Evolutionary conservation across 257 asterid genomes (phyloP).

Genomic region (Primulina tabacum): DNA sequence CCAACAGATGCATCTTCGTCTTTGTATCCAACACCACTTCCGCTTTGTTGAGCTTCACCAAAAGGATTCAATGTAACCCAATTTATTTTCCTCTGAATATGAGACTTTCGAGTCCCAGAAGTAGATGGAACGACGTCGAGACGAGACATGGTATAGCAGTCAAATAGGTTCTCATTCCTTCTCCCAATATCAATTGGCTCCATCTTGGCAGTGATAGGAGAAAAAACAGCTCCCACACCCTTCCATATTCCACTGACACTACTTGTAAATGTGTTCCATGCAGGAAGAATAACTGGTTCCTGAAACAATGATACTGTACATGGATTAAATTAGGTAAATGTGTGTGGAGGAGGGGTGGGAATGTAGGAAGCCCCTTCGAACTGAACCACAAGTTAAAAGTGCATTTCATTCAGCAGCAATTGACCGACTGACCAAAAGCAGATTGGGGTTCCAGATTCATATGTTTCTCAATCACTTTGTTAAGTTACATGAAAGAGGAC

Average conservation of each 20-base stretch:
- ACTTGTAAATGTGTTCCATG: conserved; percentile 88
- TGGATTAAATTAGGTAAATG: background rate
- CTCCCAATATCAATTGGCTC: conserved; percentile 87
- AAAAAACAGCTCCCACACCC: conserved; percentile 98
- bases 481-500: too few species aligned
- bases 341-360: background rate
- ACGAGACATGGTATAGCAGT: conserved; percentile 72
- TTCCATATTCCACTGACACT: conserved; percentile 98
- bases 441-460: too few species aligned
- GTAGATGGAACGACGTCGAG: conserved; percentile 52
- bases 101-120: conserved; percentile 49
- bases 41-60: conserved; percentile 62
- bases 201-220: conserved; percentile 93
- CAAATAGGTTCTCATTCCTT: conserved; percentile 73
- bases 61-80: conserved; percentile 87
- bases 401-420: too few species aligned
- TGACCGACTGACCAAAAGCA: too few species aligned
- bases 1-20: conserved; percentile 31
- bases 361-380: too few species aligned
- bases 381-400: background rate
- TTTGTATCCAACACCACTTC: conserved; percentile 29
- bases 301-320: conserved; percentile 30
- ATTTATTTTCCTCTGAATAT: conserved; percentile 62
- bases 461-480: too few species aligned
- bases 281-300: conserved; percentile 94